Evolutionary conservation across 1,284 basidiomycete genomes (phyloP), one percentile per base, ranked within the genome.

Genomic region (Cryptococcus sp.): DNA sequence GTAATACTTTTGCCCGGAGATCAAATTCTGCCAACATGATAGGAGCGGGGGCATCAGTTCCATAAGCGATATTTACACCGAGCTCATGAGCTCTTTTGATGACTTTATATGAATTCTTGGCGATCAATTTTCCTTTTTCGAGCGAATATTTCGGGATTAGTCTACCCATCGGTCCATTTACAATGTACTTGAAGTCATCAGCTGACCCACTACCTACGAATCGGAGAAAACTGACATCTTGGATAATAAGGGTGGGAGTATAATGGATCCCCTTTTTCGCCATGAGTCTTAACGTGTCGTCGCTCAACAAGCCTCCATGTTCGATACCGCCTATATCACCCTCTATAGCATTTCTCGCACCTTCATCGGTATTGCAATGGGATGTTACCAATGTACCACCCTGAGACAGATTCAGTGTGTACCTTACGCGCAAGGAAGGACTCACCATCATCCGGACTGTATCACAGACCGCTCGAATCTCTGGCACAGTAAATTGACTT

Each of bases 161-260:
- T 19, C 16, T 4, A 16, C 21, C 36, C 46, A 47, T 25, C n/a
- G 4, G 40, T 9, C 14, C 11, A 11, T 43, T 31, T 18, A 28
- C 22, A 18, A 18, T 24, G 22, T n/a, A 41, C 14, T 44, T 31
- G 3, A 13, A 48, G 45, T 16, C n/a, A 18, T 19, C 23, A 45
- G n/a, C 21, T 14, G 11, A 11, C 11, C n/a, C n/a, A n/a, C 28
- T 28, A 4, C 11, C 4, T 28, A 28, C 28, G 28, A 28, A 28
- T 11, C 28, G 5, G 16, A 4, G 7, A 45, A 5, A 5, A 50
- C 49, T 42, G 23, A 57, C 59, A 9, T 76, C 77, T 52, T 78
- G 76, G 51, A 76, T 76, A 4, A 74, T 69, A n/a, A 79, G 66
- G 0, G 79, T 80, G 3, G 79, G 79, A 0, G 78, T 80, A 5